A percentile compares a stretch with the other conserved stretches of the same genome.
These are phyloP conservation scores for Alternaria arbusti DNA, from an alignment of 2,329 filamentous ascomycete species.

Conservation along the genomic window DNA sequence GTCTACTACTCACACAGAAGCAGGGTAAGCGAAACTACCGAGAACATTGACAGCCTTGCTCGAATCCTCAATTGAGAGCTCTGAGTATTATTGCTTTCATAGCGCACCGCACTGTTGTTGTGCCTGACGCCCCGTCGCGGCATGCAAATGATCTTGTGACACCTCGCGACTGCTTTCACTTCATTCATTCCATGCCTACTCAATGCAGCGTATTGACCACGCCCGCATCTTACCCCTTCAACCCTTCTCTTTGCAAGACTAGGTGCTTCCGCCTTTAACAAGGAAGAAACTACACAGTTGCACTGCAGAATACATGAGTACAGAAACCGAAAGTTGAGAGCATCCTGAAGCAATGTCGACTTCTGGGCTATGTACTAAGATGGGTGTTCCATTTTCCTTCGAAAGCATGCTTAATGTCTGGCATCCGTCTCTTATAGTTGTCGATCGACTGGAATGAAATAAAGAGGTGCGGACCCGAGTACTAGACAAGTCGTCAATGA, in stretches of 20 bases:
- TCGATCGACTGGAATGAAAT: background rate
- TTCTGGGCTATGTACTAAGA: background rate
- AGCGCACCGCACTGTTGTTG: background rate
- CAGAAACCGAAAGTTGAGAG: background rate
- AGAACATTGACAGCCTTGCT: background rate
- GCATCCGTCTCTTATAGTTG: background rate
- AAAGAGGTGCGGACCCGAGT: no score
- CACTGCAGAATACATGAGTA: background rate
- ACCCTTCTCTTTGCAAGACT: background rate
- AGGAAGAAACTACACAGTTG: background rate
- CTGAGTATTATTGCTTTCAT: background rate
- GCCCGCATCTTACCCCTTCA: background rate
- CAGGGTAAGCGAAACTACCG: rapidly evolving
- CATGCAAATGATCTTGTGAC: background rate
- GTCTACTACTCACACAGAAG: background rate
- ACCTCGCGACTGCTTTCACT: background rate
- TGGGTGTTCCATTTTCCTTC: background rate
- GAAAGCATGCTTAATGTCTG: background rate
- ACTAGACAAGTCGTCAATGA: background rate
- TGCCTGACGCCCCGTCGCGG: background rate
- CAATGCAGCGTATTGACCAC: background rate
- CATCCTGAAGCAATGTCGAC: background rate
- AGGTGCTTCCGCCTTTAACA: background rate
- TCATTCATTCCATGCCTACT: background rate
- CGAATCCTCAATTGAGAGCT: background rate